These are phyloP conservation scores for Micractinium sp. DNA, from an alignment of 139 green algal genomes.

Conservation along the genomic window DNA sequence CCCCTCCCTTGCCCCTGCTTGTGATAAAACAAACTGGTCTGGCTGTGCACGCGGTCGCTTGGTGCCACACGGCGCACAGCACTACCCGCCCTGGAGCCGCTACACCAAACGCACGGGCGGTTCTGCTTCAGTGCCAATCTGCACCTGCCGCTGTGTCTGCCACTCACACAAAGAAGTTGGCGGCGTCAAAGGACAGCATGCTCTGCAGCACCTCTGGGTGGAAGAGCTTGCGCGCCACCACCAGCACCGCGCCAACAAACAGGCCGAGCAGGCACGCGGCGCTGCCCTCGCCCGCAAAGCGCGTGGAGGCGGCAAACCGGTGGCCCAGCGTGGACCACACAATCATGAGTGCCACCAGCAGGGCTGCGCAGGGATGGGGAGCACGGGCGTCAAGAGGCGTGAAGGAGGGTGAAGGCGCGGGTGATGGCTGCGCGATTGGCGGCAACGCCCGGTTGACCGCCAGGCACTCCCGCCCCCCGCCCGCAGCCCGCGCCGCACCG, in stretches of 20 bases:
- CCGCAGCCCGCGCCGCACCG: not conserved
- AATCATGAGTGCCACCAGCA: constrained; percentile 70
- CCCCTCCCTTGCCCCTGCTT: too few relatives aligned
- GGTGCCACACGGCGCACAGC: not conserved
- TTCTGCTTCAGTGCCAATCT: too few relatives aligned
- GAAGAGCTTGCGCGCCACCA: constrained; percentile 46
- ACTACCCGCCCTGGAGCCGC: not conserved
- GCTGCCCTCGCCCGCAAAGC: constrained; percentile 59
- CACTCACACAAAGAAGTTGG: constrained; percentile 66
- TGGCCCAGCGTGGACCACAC: constrained; percentile 66
- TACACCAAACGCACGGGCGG: too few relatives aligned
- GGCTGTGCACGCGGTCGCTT: too few relatives aligned
- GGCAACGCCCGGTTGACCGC: not conserved
- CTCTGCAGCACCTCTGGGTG: constrained; percentile 43
- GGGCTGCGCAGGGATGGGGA: not conserved
- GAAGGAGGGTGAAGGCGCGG: not conserved
- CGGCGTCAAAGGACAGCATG: constrained; percentile 60
- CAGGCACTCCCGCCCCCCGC: too few relatives aligned
- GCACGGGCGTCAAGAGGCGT: not conserved
- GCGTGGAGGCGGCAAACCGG: constrained; percentile 52
- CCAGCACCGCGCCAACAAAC: constrained; percentile 42
- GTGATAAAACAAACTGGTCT: too few relatives aligned
- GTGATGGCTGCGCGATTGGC: not conserved
- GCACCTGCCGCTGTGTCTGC: not conserved
- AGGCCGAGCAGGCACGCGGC: constrained; percentile 59